Percentiles rank a stretch among this genome's conserved stretches.
Conservation (phyloP, 192 early-diverging fungal species). For the Coemansia sp. region DNA sequence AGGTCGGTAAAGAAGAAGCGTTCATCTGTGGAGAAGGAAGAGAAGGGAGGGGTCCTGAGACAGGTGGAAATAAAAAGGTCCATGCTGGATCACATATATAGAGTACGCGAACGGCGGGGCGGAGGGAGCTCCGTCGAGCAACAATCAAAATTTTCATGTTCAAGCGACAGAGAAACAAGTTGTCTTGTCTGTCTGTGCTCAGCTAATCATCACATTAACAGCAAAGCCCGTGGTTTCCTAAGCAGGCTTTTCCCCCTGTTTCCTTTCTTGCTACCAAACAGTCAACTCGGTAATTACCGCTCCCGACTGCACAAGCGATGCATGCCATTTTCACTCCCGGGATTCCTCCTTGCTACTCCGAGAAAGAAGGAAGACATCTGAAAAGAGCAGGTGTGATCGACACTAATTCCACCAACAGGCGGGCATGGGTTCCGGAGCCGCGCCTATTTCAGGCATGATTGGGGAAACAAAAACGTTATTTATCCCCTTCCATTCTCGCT, state of each 20-base stretch:
- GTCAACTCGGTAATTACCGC: constrained; percentile 1
- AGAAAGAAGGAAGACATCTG: not conserved
- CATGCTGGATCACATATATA: not conserved
- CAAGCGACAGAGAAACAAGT: not conserved
- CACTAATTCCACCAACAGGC: constrained; percentile 25
- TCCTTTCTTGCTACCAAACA: not conserved
- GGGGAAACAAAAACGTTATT: constrained; percentile 2
- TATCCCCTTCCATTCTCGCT: not conserved
- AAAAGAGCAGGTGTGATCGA: constrained; percentile 14
- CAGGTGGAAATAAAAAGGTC: not conserved
- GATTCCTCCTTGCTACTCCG: not conserved
- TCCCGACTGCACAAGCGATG: not conserved
- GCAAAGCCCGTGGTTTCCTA: not conserved
- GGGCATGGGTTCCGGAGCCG: not conserved
- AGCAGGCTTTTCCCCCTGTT: not conserved
- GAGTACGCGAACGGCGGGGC: no score
- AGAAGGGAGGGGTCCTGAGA: not conserved
- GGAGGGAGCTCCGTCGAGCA: not conserved
- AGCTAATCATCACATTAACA: not conserved
- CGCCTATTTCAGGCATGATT: not conserved
- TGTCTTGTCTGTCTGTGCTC: constrained; percentile 6
- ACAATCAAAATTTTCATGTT: not conserved
- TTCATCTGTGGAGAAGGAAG: not conserved
- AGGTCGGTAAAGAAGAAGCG: not conserved
- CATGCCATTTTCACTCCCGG: not conserved